Evolutionary conservation across 345 rosid species (phyloP).

Genomic region (Salix exigua): DNA sequence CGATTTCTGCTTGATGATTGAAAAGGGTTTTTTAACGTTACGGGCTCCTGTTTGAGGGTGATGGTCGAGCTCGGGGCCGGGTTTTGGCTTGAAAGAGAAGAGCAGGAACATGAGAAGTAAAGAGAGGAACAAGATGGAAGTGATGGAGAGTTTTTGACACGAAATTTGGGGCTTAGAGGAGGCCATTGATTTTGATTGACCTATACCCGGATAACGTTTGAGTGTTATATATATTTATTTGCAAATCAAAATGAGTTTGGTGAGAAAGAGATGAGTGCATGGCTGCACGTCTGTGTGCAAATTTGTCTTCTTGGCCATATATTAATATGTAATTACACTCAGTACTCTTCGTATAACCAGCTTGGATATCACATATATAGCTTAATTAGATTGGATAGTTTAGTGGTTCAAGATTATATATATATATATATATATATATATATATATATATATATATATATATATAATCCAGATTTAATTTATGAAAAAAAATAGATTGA

Average conservation of each 20-base stretch:
- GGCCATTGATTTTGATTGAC: conserved; percentile 31
- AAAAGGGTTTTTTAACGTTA: neutral
- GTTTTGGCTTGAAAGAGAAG: conserved; percentile 25
- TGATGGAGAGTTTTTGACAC: conserved; percentile 31
- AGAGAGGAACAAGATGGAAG: conserved; percentile 44
- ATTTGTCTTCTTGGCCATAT: neutral
- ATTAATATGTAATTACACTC: too few relatives aligned
- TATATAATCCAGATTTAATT: too few relatives aligned
- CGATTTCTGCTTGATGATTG: conserved; percentile 11
- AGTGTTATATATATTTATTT: conserved; percentile 1
- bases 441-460: too few relatives aligned
- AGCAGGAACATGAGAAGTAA: conserved; percentile 31
- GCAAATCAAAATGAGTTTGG: neutral
- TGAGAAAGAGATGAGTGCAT: neutral
- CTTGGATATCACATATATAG: too few relatives aligned
- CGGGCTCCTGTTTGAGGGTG: neutral
- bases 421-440: too few relatives aligned
- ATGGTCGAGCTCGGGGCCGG: neutral
- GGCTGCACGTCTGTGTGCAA: neutral
- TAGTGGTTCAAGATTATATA: too few relatives aligned
- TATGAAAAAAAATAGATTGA: too few relatives aligned
- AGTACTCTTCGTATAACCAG: too few relatives aligned
- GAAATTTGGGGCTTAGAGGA: conserved; percentile 24
- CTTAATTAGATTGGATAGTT: too few relatives aligned
- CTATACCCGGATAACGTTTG: neutral